Base-by-base conservation (phyloP, 495 filamentous ascomycete genomes). In the Hyaloscypha finlandica region DNA sequence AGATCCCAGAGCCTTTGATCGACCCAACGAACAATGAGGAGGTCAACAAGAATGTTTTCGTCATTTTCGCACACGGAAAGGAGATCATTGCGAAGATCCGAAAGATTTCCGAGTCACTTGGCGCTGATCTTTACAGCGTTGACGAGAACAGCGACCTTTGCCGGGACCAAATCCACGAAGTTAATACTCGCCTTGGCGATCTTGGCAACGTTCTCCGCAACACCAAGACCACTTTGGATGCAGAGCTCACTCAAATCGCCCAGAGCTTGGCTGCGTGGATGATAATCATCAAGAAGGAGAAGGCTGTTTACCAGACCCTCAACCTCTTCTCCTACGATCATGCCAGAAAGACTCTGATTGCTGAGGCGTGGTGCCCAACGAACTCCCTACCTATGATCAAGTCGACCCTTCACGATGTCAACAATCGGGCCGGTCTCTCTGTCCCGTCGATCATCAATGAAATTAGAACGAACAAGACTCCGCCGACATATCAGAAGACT, bases 51-150 rank as follows among this genome's bases (percentile, higher is more conserved):
- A 99, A 97, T 73, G 95, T 98, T 64, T 99, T 98, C 72, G 94
- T 99, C 67, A 98, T 99, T 74, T 99, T 99, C 74, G 94, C 96
- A 31, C 96, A 99, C 71, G 95, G 95, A 71, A 97, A 96, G 77
- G 94, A 96, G 77, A 95, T 99, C 73, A 88, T 99, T 70, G 90
- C 93, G 67, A 98, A 98, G 85, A 99, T 99, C 75, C 88, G 95
- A 70, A 97, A 97, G 83, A 97, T 99, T 62, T 97, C 94, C 14
- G 95, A 99, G 79, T 97, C 93, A 1, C 88, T 99, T 74, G 91
- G 95, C 59, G 94, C 96, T 68, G 91, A 95, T 74, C 81, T 97
- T 59, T 99, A 99, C 81, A 92, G 88, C 68, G 94, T 99, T 16
- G 95, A 99, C 73, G 95, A 99, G 80, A 96, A 98, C 80, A 91